Conservation (phyloP, 2,329 filamentous ascomycete species). For the Byssoonygena ceratinophila region DNA sequence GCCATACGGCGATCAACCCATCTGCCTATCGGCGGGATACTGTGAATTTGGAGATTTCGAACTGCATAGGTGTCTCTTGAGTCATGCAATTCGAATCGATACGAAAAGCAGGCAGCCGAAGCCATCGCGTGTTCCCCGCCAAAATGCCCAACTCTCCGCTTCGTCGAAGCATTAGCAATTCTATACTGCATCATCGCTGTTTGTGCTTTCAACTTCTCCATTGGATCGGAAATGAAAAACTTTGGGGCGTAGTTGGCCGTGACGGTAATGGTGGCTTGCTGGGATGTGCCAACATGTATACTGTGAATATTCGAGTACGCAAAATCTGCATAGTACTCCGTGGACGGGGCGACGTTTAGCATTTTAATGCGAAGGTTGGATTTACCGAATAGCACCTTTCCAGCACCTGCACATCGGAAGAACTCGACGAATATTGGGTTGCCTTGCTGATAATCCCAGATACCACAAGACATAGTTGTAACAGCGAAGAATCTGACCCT, state of each 20-base stretch:
- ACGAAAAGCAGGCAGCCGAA: constrained; percentile 33
- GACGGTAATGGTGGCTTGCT: constrained; percentile 34
- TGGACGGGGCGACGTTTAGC: constrained; percentile 34
- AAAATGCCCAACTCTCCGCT: constrained; percentile 18
- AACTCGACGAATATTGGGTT: constrained; percentile 36
- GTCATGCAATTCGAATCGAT: constrained; percentile 32
- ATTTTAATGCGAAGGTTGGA: constrained; percentile 36
- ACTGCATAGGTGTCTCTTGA: constrained; percentile 23
- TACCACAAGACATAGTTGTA: constrained; percentile 37
- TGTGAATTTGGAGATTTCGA: constrained; percentile 19
- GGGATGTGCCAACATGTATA: constrained; percentile 18
- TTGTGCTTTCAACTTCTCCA: constrained; percentile 9
- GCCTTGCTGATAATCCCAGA: constrained; percentile 35
- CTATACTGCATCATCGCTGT: background rate
- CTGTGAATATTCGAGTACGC: constrained; percentile 17
- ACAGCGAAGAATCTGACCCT: constrained; percentile 17
- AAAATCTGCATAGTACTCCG: constrained; percentile 29
- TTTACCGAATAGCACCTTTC: constrained; percentile 36
- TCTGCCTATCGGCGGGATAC: constrained; percentile 17
- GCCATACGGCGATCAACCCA: constrained; percentile 18
- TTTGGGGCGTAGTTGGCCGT: constrained; percentile 26
- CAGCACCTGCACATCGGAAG: constrained; percentile 13
- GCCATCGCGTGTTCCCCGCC: constrained; percentile 16
- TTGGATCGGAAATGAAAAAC: constrained; percentile 17
- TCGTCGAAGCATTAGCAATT: constrained; percentile 4